Base-by-base conservation (phyloP, 352 stramenopile genomes). In the Thalassiosira hispida region DNA sequence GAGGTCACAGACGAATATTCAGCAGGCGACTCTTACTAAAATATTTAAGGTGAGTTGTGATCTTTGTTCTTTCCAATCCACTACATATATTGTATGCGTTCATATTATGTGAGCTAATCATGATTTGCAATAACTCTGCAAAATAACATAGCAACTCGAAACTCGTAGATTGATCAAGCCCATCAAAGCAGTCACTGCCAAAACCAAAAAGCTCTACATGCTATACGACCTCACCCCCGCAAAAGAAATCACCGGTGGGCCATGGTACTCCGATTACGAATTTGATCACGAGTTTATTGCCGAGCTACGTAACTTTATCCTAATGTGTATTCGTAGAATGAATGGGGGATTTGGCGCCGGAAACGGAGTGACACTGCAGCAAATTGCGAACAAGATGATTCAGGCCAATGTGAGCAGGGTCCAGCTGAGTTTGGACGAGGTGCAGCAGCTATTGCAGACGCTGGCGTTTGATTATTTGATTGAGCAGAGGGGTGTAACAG, bases 151-250 rank as follows among this genome's bases (percentile, higher is more conserved):
- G 78, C 86, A 97, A 77, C 85, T 99, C 25, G 97, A 99, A 84
- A 95, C 92, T 62, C 94, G 97, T 9, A 93, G 95, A 76, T 88
- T 99, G 3, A 97, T 99, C 88, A 99, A 99, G 91, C 96, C 96
- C 60, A 96, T 99, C 84, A 98, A 99, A 85, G 98, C 96, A 7
- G 98, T 99, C 46, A 98, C 95, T 51, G 98, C 96, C 90, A 99
- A 99, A 90, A 98, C 97, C 71, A 99, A 99, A 90, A 99, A 99
- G 83, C 88, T 99, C 0, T 99, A 99, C 89, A 99, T 99, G 96
- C 65, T 95, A 0, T 94, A 91, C 53, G 82, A 93, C 40, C 80
- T 92, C 2, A 94, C 96, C 47, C 98, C 97, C 33, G 96, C 96
- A 3, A 98, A 98, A 59, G 97, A 99, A 87, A 97, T 99, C 73